A percentile compares a stretch with the other conserved stretches of the same genome.
Evolutionary conservation across 1,139 yeast species (phyloP).

Genomic region (Diutina sp.): DNA sequence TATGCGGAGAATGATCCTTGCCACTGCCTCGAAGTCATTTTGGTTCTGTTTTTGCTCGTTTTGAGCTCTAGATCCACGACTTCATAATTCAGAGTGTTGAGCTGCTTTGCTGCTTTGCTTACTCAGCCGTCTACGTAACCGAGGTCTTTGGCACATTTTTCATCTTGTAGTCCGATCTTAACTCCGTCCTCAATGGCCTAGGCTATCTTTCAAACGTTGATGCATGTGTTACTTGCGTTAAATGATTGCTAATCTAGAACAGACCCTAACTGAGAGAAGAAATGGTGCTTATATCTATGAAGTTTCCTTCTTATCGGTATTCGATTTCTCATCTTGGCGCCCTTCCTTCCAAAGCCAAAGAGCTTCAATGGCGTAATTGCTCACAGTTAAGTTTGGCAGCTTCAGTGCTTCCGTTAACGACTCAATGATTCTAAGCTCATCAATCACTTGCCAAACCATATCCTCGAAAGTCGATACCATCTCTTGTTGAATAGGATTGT

Average conservation of each 20-base stretch:
- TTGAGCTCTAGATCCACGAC: neutral
- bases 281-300: too few relatives aligned
- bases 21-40: neutral
- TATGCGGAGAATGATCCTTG: slow-evolving; percentile 25
- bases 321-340: slow-evolving; percentile 16
- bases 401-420: slow-evolving; percentile 58
- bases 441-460: slow-evolving; percentile 67
- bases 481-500: slow-evolving; percentile 24
- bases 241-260: too few relatives aligned
- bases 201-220: too few relatives aligned
- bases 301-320: neutral
- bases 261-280: too few relatives aligned
- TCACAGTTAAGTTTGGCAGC: slow-evolving; percentile 60
- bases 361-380: slow-evolving; percentile 85
- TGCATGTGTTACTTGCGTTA: neutral
- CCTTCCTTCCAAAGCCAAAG: slow-evolving; percentile 85
- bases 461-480: slow-evolving; percentile 37
- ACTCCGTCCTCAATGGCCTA: too few relatives aligned
- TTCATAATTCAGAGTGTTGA: neutral
- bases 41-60: neutral
- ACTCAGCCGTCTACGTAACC: neutral
- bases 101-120: neutral
- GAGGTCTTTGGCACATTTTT: neutral
- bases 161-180: neutral
- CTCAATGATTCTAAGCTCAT: slow-evolving; percentile 54